phyloP scores from a whole-genome alignment of 108 stramenopile genomes.

The Schizochytrium sp. region DNA sequence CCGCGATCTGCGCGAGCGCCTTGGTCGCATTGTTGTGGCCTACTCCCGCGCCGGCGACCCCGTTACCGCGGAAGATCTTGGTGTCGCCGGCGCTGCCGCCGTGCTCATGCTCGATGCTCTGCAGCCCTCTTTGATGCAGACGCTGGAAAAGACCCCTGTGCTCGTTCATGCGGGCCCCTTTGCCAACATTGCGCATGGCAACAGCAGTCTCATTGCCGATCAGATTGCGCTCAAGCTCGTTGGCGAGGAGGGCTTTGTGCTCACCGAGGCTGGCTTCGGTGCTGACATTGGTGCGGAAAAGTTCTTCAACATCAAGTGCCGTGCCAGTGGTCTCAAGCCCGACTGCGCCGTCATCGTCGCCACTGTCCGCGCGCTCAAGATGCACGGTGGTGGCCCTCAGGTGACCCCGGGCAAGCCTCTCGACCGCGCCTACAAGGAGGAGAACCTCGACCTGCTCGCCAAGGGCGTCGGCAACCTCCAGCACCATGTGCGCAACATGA shows the following conservation, averaged over 20 bases:
- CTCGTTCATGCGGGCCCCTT: constrained; percentile 97
- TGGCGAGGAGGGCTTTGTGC: constrained; percentile 82
- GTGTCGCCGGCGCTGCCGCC: constrained; percentile 86
- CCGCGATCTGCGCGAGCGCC: constrained; percentile 75
- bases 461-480: constrained; percentile 75
- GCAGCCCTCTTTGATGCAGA: constrained; percentile 94
- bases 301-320: constrained; percentile 98
- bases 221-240: constrained; percentile 77
- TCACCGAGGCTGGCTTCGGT: constrained; percentile 97
- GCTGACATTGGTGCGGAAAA: constrained; percentile 97
- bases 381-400: constrained; percentile 95
- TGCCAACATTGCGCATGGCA: constrained; percentile 90
- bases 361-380: constrained; percentile 94
- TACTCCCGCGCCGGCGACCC: constrained; percentile 57
- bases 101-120: constrained; percentile 94
- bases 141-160: constrained; percentile 88
- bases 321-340: constrained; percentile 74
- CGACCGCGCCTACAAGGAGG: constrained; percentile 36
- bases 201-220: constrained; percentile 89
- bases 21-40: constrained; percentile 87
- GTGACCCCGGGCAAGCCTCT: constrained; percentile 69
- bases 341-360: constrained; percentile 92
- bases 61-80: constrained; percentile 92
- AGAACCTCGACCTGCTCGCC: constrained; percentile 54
- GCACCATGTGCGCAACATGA: constrained; percentile 84